Base-by-base conservation (phyloP, 2,329 filamentous ascomycete species). In the Penicillium italicum region DNA sequence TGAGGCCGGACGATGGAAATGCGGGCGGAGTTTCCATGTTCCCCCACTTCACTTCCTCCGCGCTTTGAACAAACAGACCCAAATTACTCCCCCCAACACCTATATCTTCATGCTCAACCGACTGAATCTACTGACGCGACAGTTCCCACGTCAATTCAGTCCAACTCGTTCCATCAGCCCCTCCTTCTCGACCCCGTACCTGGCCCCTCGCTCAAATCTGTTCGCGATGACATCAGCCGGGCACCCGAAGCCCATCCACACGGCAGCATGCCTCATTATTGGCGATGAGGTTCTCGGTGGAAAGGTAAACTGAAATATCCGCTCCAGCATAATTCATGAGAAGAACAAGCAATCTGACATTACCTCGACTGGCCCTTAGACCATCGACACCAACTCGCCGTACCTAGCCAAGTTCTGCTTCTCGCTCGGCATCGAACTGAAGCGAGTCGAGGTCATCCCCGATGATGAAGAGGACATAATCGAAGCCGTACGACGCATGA, bases 231-330 rank as follows among this genome's bases (percentile, higher is more conserved):
- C 75, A 76, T 77, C 76, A 76, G 74, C 71, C 54, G 62, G 63
- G 30, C 64, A 63, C 61, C 68, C 66, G 48, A 79, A 86, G 69
- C 85, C 82, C 57, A 95, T 97, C 64, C 86, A 91, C 70, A 97
- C 92, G 44, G 94, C 93, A 11, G 93, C 89, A 54, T 96, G 91
- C 73, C 77, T 97, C 61, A 91, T 99, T 57, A 97, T 99, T 66
- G 93, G 93, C n/a, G 93, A 97, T 76, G 93, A 97, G 74, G 91
- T 97, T 5, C 80, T 97, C 4, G 92, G 91, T 22, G 93, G 94
- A 66, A 97, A 97, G 87, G 92, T 91, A 72, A 61, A 78, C 68
- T 7, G n/a, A 31, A 0, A 55, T 40, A 33, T 44, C 11, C 20
- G 5, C 10, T 24, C 33, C 30, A n/a, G n/a, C n/a, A n/a, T n/a